Evolutionary conservation across 345 rosid species (phyloP).

Genomic region (Citrus trifoliata): DNA sequence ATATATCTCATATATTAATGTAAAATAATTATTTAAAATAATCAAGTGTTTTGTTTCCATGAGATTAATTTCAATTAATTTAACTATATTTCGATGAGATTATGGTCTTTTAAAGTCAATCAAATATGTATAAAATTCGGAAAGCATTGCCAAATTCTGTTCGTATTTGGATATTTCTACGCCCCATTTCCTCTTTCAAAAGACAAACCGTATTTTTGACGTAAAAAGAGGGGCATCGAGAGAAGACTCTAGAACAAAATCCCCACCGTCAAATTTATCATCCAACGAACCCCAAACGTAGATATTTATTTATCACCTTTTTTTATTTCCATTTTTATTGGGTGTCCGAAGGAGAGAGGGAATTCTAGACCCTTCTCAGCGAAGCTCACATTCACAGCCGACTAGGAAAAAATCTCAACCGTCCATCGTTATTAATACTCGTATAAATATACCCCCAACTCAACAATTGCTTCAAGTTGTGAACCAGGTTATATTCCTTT

Average conservation of each 20-base stretch:
- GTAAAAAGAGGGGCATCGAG: not conserved
- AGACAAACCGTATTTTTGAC: not conserved
- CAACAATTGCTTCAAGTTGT: not conserved
- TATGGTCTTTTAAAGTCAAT: not conserved
- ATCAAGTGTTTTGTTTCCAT: too few relatives aligned
- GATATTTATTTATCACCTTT: not conserved
- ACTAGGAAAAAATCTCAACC: slow-evolving; percentile 1
- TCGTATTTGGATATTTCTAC: not conserved
- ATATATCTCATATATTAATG: too few relatives aligned
- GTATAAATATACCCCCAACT: not conserved
- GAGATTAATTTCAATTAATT: too few relatives aligned
- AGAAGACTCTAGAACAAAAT: slow-evolving; percentile 1
- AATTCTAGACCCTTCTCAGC: slow-evolving; percentile 10
- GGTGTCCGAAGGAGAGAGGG: not conserved
- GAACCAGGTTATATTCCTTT: too few relatives aligned
- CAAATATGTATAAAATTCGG: not conserved
- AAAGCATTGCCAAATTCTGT: not conserved
- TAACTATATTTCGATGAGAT: too few relatives aligned
- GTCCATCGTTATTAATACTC: not conserved
- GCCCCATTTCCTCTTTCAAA: not conserved
- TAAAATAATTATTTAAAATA: too few relatives aligned
- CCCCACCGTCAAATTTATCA: not conserved
- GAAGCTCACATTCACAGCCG: not conserved
- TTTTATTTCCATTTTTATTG: accelerated
- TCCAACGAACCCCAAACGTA: not conserved